phyloP scores from a whole-genome alignment of 2,329 filamentous ascomycete genomes.

The Pseudohalonectria lignicola region DNA sequence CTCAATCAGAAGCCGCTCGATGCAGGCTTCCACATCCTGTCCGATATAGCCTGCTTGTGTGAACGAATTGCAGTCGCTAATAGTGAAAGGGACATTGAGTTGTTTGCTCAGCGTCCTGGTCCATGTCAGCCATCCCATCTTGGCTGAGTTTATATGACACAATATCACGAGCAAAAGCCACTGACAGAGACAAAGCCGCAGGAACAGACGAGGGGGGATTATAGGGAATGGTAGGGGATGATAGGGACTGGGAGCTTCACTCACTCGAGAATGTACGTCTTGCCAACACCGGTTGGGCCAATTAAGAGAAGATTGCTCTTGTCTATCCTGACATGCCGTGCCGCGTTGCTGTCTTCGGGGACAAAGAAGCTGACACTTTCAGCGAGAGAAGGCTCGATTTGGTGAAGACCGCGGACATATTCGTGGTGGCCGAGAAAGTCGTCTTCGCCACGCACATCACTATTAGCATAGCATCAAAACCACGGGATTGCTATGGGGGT shows the following conservation, averaged over 20 bases:
- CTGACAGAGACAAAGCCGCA: no score
- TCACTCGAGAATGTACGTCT: conserved; percentile 80
- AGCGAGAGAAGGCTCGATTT: conserved; percentile 18
- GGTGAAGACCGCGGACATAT: conserved; percentile 29
- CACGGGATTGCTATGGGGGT: no score
- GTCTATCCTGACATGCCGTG: conserved; percentile 62
- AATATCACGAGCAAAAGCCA: no score
- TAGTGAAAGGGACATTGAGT: conserved; percentile 90
- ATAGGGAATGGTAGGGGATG: no score
- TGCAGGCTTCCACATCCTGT: conserved; percentile 92
- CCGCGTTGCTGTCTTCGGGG: conserved; percentile 30
- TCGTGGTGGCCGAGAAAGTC: conserved; percentile 43
- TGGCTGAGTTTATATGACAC: no score
- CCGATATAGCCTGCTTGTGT: conserved; percentile 97
- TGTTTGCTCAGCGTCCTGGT: conserved; percentile 83
- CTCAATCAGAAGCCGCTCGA: conserved; percentile 80
- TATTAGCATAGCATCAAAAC: no score
- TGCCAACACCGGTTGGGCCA: conserved; percentile 89
- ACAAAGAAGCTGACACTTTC: conserved; percentile 38
- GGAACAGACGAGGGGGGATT: no score
- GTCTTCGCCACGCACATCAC: no score
- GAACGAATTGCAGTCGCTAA: conserved; percentile 91
- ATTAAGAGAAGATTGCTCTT: conserved; percentile 91
- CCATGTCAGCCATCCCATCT: no score
- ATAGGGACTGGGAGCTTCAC: no score